Conservation (phyloP, 257 asterid species). For the Henckelia pumila region DNA sequence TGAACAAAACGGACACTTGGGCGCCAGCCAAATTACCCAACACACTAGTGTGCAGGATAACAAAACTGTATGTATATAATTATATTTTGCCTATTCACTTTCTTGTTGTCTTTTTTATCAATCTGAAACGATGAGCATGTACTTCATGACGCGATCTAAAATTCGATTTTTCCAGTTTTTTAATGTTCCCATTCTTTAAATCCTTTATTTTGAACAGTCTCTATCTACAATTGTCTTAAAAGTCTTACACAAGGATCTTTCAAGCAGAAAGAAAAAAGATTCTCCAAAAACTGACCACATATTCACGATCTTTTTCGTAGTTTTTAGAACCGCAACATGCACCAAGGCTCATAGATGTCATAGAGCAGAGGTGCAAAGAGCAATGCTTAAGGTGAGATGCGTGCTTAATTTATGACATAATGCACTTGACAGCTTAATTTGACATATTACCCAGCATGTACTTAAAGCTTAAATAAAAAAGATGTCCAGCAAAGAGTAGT, state of each 20-base stretch:
- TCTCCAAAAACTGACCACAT: conserved; percentile 1
- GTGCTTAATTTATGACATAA: not conserved
- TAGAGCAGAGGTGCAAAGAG: not conserved
- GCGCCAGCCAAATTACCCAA: too few relatives aligned
- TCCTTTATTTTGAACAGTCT: conserved; percentile 11
- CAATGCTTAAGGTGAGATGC: not conserved
- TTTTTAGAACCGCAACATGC: not conserved
- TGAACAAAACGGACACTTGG: too few relatives aligned
- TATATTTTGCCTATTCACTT: not conserved
- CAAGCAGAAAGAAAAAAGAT: not conserved
- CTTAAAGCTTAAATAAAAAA: conserved; percentile 5
- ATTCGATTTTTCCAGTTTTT: conserved; percentile 20
- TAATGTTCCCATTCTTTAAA: conserved; percentile 1
- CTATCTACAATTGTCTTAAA: not conserved
- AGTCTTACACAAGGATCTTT: not conserved
- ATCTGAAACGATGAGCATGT: not conserved
- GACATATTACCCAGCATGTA: not conserved
- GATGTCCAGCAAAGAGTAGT: not conserved
- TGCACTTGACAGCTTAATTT: not conserved
- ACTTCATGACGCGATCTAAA: conserved; percentile 17
- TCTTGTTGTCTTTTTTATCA: conserved; percentile 7
- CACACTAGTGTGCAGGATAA: too few relatives aligned
- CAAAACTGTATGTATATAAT: too few relatives aligned
- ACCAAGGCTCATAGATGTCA: not conserved
- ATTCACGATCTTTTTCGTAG: not conserved